Conservation (phyloP, 139 green algal species). For the Chlamydomonas schloesseri region DNA sequence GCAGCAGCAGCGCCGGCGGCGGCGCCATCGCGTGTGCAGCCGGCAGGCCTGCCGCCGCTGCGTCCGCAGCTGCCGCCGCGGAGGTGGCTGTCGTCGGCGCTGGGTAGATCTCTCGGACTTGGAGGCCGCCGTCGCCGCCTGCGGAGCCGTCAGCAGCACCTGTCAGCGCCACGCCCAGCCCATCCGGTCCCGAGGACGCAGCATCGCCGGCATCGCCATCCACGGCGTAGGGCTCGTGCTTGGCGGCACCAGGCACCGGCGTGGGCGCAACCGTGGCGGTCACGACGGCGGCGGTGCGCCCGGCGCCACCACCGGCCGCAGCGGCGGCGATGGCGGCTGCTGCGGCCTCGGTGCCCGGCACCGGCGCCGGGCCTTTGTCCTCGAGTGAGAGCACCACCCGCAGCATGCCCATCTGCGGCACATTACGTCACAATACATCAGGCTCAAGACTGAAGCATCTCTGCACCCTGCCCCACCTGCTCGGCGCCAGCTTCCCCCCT, state of each 20-base stretch:
- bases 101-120: slow-evolving; percentile 9
- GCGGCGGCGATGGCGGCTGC: neutral
- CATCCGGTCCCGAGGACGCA: too few relatives aligned
- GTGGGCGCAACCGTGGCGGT: neutral
- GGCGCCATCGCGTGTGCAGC: neutral
- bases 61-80: neutral
- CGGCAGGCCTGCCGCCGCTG: neutral
- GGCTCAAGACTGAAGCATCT: too few relatives aligned
- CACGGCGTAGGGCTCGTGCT: too few relatives aligned
- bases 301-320: neutral
- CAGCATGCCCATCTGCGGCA: slow-evolving; percentile 64
- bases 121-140: neutral
- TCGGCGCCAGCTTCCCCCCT: too few relatives aligned
- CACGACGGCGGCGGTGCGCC: neutral
- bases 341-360: neutral
- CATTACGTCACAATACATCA: too few relatives aligned
- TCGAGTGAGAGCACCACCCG: slow-evolving; percentile 66
- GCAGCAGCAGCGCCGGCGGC: neutral
- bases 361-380: slow-evolving; percentile 39
- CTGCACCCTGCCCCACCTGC: too few relatives aligned
- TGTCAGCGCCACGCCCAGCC: too few relatives aligned
- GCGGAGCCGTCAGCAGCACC: too few relatives aligned
- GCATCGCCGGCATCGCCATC: too few relatives aligned
- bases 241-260: too few relatives aligned
- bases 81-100: neutral